Evolutionary conservation across 805 yeast genomes (phyloP).

Genomic region (Yarrowia sp.): DNA sequence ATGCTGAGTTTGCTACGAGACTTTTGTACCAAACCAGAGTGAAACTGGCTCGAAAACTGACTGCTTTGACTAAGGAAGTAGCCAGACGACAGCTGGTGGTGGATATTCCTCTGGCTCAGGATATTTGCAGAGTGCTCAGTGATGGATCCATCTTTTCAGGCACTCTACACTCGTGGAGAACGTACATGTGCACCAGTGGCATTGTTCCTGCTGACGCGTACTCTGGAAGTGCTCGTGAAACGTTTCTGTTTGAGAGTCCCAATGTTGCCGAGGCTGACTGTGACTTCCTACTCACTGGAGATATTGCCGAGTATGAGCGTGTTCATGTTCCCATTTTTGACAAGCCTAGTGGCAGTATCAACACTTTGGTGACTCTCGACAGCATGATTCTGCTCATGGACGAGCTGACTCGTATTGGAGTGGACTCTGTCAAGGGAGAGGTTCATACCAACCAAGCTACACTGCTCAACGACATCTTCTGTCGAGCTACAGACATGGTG

Average conservation of each 20-base stretch:
- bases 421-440: neutral
- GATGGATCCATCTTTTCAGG: neutral
- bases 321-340: neutral
- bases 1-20: neutral
- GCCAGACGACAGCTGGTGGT: slow-evolving; percentile 4
- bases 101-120: neutral
- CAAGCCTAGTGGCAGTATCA: neutral
- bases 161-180: slow-evolving; percentile 5
- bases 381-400: neutral
- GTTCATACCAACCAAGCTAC: neutral
- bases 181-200: neutral
- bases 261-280: neutral
- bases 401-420: neutral
- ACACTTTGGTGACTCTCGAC: neutral
- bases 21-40: neutral
- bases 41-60: slow-evolving; percentile 16
- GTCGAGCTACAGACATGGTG: neutral
- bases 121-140: slow-evolving; percentile 10
- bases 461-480: neutral
- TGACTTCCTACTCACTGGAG: neutral
- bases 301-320: neutral
- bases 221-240: neutral
- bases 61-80: slow-evolving; percentile 1
- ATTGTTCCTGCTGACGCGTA: slow-evolving; percentile 7
- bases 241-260: slow-evolving; percentile 2